A percentile compares a stretch with the other conserved stretches of the same genome.
phyloP scores from a whole-genome alignment of 129 eudicot genomes.

The Artemisia argyi region DNA sequence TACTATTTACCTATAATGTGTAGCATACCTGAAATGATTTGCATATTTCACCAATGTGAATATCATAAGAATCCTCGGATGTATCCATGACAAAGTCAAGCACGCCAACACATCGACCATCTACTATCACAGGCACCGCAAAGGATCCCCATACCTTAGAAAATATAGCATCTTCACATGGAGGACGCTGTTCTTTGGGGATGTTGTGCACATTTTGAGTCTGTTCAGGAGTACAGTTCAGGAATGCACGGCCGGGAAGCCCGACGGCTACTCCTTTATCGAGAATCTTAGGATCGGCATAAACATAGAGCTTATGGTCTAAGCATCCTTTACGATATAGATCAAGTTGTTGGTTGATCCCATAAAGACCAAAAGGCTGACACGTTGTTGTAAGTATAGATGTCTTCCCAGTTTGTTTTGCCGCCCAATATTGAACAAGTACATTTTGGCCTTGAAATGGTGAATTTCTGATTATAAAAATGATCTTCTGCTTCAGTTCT shows the following conservation, averaged over 20 bases:
- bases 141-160: constrained; percentile 4
- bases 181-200: constrained; percentile 16
- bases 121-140: not conserved
- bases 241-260: not conserved
- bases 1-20: no score
- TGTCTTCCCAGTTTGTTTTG: not conserved
- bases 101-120: not conserved
- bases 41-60: not conserved
- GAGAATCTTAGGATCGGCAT: no score
- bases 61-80: not conserved
- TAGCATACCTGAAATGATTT: not conserved
- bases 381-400: not conserved
- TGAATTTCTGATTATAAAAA: no score
- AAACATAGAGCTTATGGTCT: not conserved
- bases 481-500: no score
- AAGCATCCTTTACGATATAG: not conserved
- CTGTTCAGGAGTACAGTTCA: not conserved
- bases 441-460: not conserved
- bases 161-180: constrained; percentile 5
- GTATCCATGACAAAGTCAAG: constrained; percentile 11
- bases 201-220: not conserved
- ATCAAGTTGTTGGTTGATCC: not conserved
- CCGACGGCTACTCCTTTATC: not conserved
- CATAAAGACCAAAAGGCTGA: constrained; percentile 3
- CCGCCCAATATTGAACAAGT: not conserved